Conservation (phyloP, 2,329 filamentous ascomycete genomes). For the Xylaria arbuscula region DNA sequence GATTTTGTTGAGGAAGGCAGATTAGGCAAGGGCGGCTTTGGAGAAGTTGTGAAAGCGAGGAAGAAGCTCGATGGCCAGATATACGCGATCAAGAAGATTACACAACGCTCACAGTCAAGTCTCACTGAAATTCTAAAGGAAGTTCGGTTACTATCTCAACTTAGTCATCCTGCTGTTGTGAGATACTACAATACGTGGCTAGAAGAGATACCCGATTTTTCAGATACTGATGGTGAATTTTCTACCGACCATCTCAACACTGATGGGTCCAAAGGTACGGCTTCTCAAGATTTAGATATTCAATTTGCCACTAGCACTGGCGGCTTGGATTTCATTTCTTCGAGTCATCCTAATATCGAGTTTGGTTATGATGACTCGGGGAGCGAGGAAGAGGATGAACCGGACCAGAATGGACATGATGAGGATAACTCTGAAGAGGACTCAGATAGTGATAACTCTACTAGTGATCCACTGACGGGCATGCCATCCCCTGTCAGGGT, state of each 20-base stretch:
- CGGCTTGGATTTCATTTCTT: slow-evolving; percentile 93
- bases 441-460: slow-evolving; percentile 50
- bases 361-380: slow-evolving; percentile 74
- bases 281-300: slow-evolving; percentile 58
- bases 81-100: slow-evolving; percentile 98
- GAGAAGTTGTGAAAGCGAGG: slow-evolving; percentile 93
- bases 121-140: slow-evolving; percentile 86
- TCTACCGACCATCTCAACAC: slow-evolving; percentile 58
- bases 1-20: slow-evolving; percentile 93
- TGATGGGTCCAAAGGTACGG: slow-evolving; percentile 55
- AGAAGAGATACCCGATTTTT: slow-evolving; percentile 72
- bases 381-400: slow-evolving; percentile 58
- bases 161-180: slow-evolving; percentile 88
- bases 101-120: slow-evolving; percentile 79
- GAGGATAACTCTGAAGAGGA: slow-evolving; percentile 54
- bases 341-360: slow-evolving; percentile 79
- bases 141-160: slow-evolving; percentile 87
- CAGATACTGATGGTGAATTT: slow-evolving; percentile 68
- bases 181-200: slow-evolving; percentile 97
- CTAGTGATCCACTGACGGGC: slow-evolving; percentile 38
- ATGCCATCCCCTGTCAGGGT: slow-evolving; percentile 44
- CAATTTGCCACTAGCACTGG: slow-evolving; percentile 78
- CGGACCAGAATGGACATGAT: slow-evolving; percentile 26
- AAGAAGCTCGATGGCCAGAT: slow-evolving; percentile 94
- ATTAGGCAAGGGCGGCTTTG: slow-evolving; percentile 93